Percentiles rank a stretch among this genome's conserved stretches.
These are phyloP conservation scores for Taiozyma onychis DNA, from an alignment of 1,139 yeast species.

Conservation along the genomic window DNA sequence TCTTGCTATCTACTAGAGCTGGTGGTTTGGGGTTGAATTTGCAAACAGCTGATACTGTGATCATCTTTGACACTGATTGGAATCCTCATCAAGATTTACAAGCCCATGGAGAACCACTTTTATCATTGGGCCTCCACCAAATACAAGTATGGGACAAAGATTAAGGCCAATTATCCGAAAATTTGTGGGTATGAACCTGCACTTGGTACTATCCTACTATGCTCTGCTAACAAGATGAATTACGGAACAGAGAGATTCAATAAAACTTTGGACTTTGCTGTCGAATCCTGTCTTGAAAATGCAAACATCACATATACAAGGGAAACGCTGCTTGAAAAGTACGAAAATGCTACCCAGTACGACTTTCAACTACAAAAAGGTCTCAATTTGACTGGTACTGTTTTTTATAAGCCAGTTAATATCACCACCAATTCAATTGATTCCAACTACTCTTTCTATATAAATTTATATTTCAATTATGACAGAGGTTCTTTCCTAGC, in stretches of 20 bases:
- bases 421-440: background rate
- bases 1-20: constrained; percentile 78
- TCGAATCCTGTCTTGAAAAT: background rate
- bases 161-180: background rate
- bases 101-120: constrained; percentile 41
- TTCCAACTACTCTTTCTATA: background rate
- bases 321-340: constrained; percentile 1
- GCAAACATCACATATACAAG: background rate
- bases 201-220: background rate
- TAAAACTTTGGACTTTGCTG: background rate
- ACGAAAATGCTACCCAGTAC: constrained; percentile 16
- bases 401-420: background rate
- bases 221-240: background rate
- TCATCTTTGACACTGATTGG: constrained; percentile 87
- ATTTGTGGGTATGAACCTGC: background rate
- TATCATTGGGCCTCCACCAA: too few relatives aligned
- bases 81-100: constrained; percentile 91
- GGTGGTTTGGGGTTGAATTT: constrained; percentile 85
- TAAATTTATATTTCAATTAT: constrained; percentile 3
- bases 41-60: constrained; percentile 85
- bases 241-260: background rate
- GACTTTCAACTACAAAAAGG: background rate
- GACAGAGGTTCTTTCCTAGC: constrained; percentile 6
- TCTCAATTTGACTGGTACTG: background rate
- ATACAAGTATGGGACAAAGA: too few relatives aligned